Evolutionary conservation across 495 filamentous ascomycete genomes (phyloP), one percentile per base, ranked within the genome.

Genomic region (Lasiosphaeria miniovina): DNA sequence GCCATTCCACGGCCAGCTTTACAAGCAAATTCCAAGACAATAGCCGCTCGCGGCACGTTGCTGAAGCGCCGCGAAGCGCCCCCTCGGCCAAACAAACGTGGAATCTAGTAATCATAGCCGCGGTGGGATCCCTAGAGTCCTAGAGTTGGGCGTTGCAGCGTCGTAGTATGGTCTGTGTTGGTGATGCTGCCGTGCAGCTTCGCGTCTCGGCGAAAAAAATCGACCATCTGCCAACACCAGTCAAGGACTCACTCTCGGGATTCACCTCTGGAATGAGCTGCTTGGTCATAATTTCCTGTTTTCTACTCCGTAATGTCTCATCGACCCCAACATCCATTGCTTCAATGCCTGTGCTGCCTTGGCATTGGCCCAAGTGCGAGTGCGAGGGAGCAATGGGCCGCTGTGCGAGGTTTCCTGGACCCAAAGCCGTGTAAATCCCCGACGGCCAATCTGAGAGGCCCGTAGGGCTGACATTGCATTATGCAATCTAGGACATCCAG

Each of bases 391-490:
- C 2, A 24, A 24, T 24, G 24, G 24, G 24, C 24, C 24, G 24
- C 24, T 24, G 24, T 24, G 24, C 24, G 24, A 24, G 24, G 24
- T 24, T 24, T 24, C 24, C 24, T 24, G 24, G 24, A 24, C 24
- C 24, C 24, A 24, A 24, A 24, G 24, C 24, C 24, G 24, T 2
- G 24, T 24, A 24, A 24, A 24, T 24, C 15, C 43, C 15, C 12
- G 43, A 11, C 15, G 43, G 43, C 43, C 43, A 46, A 46, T 46
- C 43, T 46, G 43, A 46, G 24, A 46, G 43, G 43, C 43, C 43
- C 43, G 43, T 46, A 46, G 43, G 43, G 43, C 43, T 46, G 43
- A 46, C 43, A 14, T 24, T 46, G 43, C 43, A 46, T 46, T 46
- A 1, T 46, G 15, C 8, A 41, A 12, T 41, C 7, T 11, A 6